Conservation (phyloP, 441 rosid species). For the Erodium trifolium region DNA sequence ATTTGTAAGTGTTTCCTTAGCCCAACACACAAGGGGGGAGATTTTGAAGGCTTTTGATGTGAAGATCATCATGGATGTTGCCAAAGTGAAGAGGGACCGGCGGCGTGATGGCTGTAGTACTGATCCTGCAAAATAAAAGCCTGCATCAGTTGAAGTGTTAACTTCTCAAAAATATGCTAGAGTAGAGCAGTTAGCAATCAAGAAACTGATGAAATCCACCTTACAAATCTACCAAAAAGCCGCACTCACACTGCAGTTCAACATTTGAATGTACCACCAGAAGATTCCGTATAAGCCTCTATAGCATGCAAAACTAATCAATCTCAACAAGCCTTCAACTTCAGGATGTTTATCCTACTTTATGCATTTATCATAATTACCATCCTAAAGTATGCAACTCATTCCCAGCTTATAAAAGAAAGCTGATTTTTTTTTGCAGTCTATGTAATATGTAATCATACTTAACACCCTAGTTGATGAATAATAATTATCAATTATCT, state of each 20-base stretch:
- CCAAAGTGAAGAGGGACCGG: constrained; percentile 77
- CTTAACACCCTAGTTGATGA: not conserved
- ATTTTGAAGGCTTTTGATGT: constrained; percentile 67
- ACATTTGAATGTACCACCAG: not conserved
- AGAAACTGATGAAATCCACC: not conserved
- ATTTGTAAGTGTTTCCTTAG: constrained; percentile 49
- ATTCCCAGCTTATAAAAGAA: not conserved
- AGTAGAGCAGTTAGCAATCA: not conserved
- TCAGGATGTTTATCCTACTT: not conserved
- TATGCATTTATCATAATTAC: not conserved
- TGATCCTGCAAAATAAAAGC: constrained; percentile 36
- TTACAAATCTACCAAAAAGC: too few species aligned
- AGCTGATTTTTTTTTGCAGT: not conserved
- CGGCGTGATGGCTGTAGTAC: constrained; percentile 63
- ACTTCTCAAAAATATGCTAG: not conserved
- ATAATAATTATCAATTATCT: not conserved
- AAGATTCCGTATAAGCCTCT: not conserved
- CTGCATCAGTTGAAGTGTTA: constrained; percentile 13
- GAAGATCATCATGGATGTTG: constrained; percentile 81
- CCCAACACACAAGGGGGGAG: constrained; percentile 39
- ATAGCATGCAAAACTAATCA: not conserved
- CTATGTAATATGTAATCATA: not conserved
- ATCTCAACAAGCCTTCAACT: constrained; percentile 1
- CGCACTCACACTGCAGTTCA: not conserved
- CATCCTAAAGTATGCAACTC: not conserved